phyloP scores from a whole-genome alignment of 148 eudicot species.

The Oxyria digyna region DNA sequence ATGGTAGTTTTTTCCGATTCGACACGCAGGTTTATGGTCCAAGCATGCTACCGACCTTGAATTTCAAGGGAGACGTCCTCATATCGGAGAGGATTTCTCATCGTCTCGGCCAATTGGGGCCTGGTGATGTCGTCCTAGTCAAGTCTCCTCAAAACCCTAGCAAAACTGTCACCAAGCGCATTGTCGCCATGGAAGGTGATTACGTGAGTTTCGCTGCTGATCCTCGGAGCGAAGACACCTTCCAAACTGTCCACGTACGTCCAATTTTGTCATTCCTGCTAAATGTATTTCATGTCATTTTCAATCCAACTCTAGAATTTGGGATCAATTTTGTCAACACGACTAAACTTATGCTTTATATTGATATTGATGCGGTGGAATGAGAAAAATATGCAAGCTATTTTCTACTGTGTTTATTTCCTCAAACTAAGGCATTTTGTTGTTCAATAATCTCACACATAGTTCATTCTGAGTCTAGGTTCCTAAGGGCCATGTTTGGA shows the following conservation, averaged over 20 bases:
- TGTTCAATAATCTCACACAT: neutral
- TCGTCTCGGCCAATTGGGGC: slow-evolving; percentile 36
- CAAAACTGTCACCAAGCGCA: slow-evolving; percentile 44
- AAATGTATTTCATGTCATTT: neutral
- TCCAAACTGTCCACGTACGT: slow-evolving; percentile 41
- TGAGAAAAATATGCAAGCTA: neutral
- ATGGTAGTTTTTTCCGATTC: neutral
- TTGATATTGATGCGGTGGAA: neutral
- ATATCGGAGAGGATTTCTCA: slow-evolving; percentile 45
- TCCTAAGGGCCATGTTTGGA: slow-evolving; percentile 89
- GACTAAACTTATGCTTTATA: neutral
- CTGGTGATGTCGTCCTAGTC: slow-evolving; percentile 56
- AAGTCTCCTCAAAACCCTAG: slow-evolving; percentile 54
- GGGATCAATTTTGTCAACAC: neutral
- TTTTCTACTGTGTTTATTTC: neutral
- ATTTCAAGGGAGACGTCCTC: slow-evolving; percentile 42
- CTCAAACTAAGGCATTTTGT: neutral
- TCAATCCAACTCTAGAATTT: neutral
- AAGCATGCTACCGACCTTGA: slow-evolving; percentile 88
- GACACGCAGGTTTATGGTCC: slow-evolving; percentile 48
- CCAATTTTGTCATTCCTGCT: neutral
- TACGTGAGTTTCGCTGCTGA: slow-evolving; percentile 30
- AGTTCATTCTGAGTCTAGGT: slow-evolving; percentile 29
- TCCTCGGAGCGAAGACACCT: slow-evolving; percentile 24
- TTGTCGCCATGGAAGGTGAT: slow-evolving; percentile 72